Conservation (phyloP, 2,329 filamentous ascomycete species). For the Pseudogymnoascus sp. region DNA sequence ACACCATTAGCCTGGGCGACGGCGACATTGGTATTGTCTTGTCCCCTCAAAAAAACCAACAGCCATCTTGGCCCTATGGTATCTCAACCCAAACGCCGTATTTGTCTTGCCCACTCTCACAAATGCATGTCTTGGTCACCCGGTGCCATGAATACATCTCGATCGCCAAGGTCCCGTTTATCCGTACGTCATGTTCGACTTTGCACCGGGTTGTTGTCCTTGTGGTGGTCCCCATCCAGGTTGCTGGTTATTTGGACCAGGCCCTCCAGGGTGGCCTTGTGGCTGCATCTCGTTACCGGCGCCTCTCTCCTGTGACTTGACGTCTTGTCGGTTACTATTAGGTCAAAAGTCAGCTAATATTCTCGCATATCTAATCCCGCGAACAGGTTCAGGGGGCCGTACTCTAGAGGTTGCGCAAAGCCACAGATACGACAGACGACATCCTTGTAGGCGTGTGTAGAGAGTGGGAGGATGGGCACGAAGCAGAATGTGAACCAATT, state of each 20-base stretch:
- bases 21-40: constrained; percentile 3
- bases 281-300: constrained; percentile 2
- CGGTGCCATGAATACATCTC: neutral
- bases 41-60: neutral
- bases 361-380: neutral
- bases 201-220: constrained; percentile 2
- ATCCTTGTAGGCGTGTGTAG: constrained; percentile 58
- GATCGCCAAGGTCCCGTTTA: neutral
- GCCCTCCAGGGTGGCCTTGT: neutral
- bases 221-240: constrained; percentile 2
- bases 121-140: neutral
- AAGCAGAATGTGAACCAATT: constrained; percentile 79
- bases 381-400: neutral
- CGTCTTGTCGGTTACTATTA: neutral
- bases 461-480: constrained; percentile 67
- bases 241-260: neutral
- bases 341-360: neutral
- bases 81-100: constrained; percentile 1
- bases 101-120: neutral
- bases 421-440: constrained; percentile 69
- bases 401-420: constrained; percentile 59
- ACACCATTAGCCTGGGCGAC: neutral
- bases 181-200: constrained; percentile 9
- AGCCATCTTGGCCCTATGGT: neutral
- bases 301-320: neutral